Evolutionary conservation across 306 rosid genomes (phyloP), one percentile per base, ranked within the genome.

Genomic region (Cucurbita argyrosperma): DNA sequence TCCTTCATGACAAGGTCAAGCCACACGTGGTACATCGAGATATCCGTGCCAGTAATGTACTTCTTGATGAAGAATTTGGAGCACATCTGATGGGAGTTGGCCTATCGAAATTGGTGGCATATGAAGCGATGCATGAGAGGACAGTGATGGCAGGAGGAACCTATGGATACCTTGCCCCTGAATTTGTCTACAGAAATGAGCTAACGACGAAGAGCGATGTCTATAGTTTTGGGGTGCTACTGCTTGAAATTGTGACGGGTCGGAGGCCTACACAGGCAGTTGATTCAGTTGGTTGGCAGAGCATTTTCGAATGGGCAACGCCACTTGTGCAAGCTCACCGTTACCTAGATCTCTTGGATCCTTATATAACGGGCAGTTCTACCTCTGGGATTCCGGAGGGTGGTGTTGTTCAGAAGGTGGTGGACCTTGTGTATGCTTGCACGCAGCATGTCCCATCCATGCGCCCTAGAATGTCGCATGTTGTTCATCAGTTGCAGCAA

Each of bases 61-160:
- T 94, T 43, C 89, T 94, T 59, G 99, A 94, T 26, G 99, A 94
- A 84, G 99, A 91, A 79, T 91, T 91, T 71, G 99, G 96, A 61
- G 97, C 97, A 1, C 99, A 83, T 79, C 88, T 94, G 18, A 94
- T 91, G 90, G 97, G 99, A 21, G 96, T 89, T 67, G 99, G 97
- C 49, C 90, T 94, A 18, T 91, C 99, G 53, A 94, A 94, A 76
- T 87, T 94, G 66, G 97, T 94, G 64, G 95, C 96, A 13, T 94
- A 89, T 14, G 99, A 94, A 84, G 99, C 77, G 10, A 94, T 94
- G 90, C 96, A 89, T 2, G 97, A 94, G 80, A 87, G 99, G 82
- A 91, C 96, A 15, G 90, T 94, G 62, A 94, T 94, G 96, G 97
- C 97, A 14, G 99, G 99, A 12, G 99, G 99, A 75, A 94, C 99